Base-by-base conservation (phyloP, 192 early-diverging fungal genomes). In the Podila epigama region DNA sequence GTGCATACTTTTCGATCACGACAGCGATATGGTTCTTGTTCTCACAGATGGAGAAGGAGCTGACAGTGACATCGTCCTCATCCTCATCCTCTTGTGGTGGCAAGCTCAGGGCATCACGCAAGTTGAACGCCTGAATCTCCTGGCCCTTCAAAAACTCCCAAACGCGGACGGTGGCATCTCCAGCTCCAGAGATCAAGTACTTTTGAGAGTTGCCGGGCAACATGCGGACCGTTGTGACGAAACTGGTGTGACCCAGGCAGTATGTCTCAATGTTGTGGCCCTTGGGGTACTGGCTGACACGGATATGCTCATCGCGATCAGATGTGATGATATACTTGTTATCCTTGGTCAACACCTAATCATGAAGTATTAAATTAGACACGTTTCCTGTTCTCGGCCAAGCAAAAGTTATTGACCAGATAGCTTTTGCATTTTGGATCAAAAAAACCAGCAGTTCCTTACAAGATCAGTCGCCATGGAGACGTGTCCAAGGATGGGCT, bases 261-360 rank as follows among this genome's bases (percentile, higher is more conserved):
- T 92, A 98, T 5, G 86, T 81, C 67, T 94, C 87, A 70, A 99
- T 97, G 64, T 92, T 94, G 73, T 94, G 95, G 0, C 90, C 85
- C 58, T 92, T 92, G 25, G 98, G 98, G 73, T 91, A 98, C 35
- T 84, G 82, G 60, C 93, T 95, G n/a, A 99, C 84, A 10, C 98
- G 91, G 61, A 99, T 91, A 80, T 99, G 96, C 68, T 99, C 98
- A 82, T 99, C 98, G 28, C 98, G 92, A 75, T 99, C 98, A 50
- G 92, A 88, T 11, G 98, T 96, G 41, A 99, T 82, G 32, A 99
- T 69, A 41, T 84, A 90, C 39, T 87, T 85, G 52, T 86, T 79
- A 51, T 91, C 87, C 9, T 66, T 64, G 8, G 92, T 82, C 39
- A 98, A 79, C 2, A 78, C 68, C 90, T 85, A 66, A 11, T 27